Evolutionary conservation across 2,329 filamentous ascomycete genomes (phyloP).

Genomic region (Aspergillus nomiae): DNA sequence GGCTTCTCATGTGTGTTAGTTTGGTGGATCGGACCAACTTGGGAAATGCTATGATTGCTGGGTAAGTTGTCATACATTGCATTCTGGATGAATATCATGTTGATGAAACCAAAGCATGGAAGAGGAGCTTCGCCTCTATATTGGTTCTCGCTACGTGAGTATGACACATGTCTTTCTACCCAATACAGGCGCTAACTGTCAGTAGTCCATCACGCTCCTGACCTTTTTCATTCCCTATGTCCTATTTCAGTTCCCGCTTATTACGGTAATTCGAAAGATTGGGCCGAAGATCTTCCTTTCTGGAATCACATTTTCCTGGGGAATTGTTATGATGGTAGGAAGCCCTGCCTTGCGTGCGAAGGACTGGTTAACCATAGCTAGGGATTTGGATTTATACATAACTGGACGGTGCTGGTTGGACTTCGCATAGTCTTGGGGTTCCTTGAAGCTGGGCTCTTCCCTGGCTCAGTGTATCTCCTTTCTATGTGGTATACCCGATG

Average conservation of each 20-base stretch:
- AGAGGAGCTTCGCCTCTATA: conserved; percentile 8
- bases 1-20: conserved; percentile 19
- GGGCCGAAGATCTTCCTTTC: conserved; percentile 9
- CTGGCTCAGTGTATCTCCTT: conserved; percentile 49
- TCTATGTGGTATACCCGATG: conserved; percentile 54
- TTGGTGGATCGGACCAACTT: conserved; percentile 23
- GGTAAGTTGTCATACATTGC: background rate
- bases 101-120: conserved; percentile 10
- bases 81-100: background rate
- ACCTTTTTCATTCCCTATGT: conserved; percentile 19
- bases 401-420: conserved; percentile 41
- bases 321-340: conserved; percentile 9
- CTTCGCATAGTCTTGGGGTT: conserved; percentile 47
- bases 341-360: no score
- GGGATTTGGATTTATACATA: conserved; percentile 24
- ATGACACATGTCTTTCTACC: background rate
- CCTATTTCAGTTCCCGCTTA: conserved; percentile 5
- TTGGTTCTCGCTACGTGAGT: conserved; percentile 19
- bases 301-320: conserved; percentile 12
- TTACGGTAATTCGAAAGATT: conserved; percentile 9
- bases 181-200: background rate
- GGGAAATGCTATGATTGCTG: conserved; percentile 18
- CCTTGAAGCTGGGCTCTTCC: conserved; percentile 49
- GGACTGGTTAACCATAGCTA: background rate
- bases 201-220: conserved; percentile 19